Base-by-base conservation (phyloP, 257 asterid species). In the Petunia axillaris region DNA sequence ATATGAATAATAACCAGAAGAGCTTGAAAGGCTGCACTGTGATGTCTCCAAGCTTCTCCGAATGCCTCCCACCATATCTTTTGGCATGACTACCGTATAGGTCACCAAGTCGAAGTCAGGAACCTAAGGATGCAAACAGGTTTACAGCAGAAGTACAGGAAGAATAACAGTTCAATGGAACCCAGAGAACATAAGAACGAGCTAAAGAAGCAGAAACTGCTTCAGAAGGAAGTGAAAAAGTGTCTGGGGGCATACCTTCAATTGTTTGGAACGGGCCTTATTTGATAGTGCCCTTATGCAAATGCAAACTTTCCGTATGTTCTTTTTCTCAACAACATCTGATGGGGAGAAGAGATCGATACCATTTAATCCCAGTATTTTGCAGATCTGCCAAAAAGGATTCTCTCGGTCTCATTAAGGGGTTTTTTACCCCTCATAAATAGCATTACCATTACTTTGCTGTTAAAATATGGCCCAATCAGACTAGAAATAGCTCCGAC, bases 321-420 rank as follows among this genome's bases (percentile, higher is more conserved):
- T 83, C 82, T 90, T 83, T 84, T 88, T 93, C 91, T 94, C 98
- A 78, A 94, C 97, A 77, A 93, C 97, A 89, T 94, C 98, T 0
- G 98, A 89, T 65, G 98, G 98, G 43, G 98, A 94, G 84, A 94
- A 91, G 82, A 94, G 97, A 85, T 94, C 98, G 35, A 94, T 94
- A 77, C 97, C 94, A 84, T 91, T 88, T 91, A 94, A 87, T 73
- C 98, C 98, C 87, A 94, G 63, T 76, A 94, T 89, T 85, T 91
- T 94, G 93, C 98, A 94, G 64, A 87, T 81, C 97, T 94, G 81
- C 38, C 59, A 67, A 64, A 84, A 74, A 37, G 66, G 76, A 57
- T 70, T 73, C 46, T 36, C 3, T 50, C 8, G 14, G 36, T 73
- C 36, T 50, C 36, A 50, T 50, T 73, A 36, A 50, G 62, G 62